Base-by-base conservation (phyloP, 345 rosid genomes). In the Aurinia saxatilis region DNA sequence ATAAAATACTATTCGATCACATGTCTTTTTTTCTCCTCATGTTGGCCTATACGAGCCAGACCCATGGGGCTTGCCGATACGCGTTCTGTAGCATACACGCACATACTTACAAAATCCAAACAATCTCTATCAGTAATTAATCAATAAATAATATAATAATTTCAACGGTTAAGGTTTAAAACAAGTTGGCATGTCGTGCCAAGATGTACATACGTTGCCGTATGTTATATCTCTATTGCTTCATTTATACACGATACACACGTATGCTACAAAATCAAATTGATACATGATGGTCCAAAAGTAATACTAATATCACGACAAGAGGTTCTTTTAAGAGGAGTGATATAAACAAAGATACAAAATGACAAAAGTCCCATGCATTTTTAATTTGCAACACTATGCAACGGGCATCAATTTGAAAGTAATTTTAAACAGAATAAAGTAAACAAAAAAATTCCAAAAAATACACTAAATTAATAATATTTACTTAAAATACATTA, bases 211-310 rank as follows among this genome's bases (percentile, higher is more conserved):
- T 35, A 60, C 14, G 25, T 36, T 36, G 15, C 47, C 47, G 46
- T 39, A 36, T 61, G 66, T 48, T 49, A 25, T 1, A 37, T 27
- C 57, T 41, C 48, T 62, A 5, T 18, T 37, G 37, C 6, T 62
- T 49, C 46, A 15, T 15, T 27, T 18, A 49, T 25, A 9, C 17
- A 12, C 12, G 4, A 27, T 53, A 31, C 37, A 23, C 5, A 65
- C 69, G 61, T 66, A 66, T 45, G 38, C 21, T 14, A 33, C 10
- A 17, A 15, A 25, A 8, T 35, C 11, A 23, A 33, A 21, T 34
- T 65, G 30, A 40, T 63, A 64, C 42, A 18, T 6, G 60, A 45
- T 11, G 42, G 68, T 30, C 59, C 58, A 50, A 13, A 33, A 14
- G 27, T 12, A 11, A 40, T 8, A 13, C 15, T 37, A 6, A 0